A percentile compares a stretch with the other conserved stretches of the same genome.
Conservation (phyloP, 371 early-diverging fungal genomes). For the Actinomortierella wolfii region DNA sequence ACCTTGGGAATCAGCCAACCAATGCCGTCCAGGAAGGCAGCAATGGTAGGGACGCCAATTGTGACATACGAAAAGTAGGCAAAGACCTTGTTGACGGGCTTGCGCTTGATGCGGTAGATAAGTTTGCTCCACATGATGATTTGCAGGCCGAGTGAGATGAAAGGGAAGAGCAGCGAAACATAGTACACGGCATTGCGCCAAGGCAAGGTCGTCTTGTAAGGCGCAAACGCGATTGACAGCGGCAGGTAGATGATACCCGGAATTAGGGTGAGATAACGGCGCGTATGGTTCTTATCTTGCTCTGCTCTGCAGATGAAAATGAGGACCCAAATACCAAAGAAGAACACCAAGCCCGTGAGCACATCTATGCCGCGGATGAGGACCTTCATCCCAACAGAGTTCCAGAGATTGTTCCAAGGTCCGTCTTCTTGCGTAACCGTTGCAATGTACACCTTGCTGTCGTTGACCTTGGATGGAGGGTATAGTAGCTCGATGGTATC, state of each 20-base stretch:
- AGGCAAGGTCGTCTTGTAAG: slow-evolving; percentile 37
- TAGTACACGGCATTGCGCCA: slow-evolving; percentile 44
- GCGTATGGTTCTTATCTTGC: slow-evolving; percentile 22
- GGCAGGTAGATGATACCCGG: slow-evolving; percentile 39
- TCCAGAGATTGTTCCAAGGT: slow-evolving; percentile 41
- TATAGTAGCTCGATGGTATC: slow-evolving; percentile 12
- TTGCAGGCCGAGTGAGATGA: slow-evolving; percentile 42
- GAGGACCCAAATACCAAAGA: slow-evolving; percentile 41
- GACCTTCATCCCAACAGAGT: slow-evolving; percentile 24
- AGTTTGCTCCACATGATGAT: slow-evolving; percentile 44
- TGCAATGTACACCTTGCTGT: slow-evolving; percentile 18
- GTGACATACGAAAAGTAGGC: slow-evolving; percentile 31
- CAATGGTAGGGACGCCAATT: slow-evolving; percentile 32
- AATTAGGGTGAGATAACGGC: slow-evolving; percentile 25
- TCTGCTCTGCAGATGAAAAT: slow-evolving; percentile 20
- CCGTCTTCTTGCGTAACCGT: slow-evolving; percentile 25
- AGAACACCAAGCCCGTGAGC: slow-evolving; percentile 17
- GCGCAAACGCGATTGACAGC: slow-evolving; percentile 44
- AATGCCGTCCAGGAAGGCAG: slow-evolving; percentile 39
- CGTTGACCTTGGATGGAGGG: neutral
- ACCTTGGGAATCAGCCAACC: slow-evolving; percentile 40
- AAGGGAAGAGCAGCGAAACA: slow-evolving; percentile 34
- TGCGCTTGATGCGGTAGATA: slow-evolving; percentile 42
- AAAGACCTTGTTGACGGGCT: slow-evolving; percentile 29
- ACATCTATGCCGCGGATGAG: slow-evolving; percentile 33